Conservation (phyloP, 768 basidiomycete genomes). For the Auriscalpium vulgare region DNA sequence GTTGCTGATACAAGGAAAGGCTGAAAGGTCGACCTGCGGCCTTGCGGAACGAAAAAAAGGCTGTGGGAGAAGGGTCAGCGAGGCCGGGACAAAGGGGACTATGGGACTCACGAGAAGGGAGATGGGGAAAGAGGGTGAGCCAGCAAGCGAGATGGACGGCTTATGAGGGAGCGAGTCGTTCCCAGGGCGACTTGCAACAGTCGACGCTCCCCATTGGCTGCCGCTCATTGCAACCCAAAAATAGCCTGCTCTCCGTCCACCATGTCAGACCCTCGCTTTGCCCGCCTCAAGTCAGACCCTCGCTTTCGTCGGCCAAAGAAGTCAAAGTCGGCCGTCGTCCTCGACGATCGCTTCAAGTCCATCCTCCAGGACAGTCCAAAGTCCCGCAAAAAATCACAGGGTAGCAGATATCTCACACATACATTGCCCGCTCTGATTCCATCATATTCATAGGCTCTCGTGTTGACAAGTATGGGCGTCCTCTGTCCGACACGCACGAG, state of each 20-base stretch:
- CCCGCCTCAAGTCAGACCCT: slow-evolving; percentile 82
- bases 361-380: slow-evolving; percentile 49
- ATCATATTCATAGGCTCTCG: slow-evolving; percentile 31
- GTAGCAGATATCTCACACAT: slow-evolving; percentile 14
- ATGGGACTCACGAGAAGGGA: slow-evolving; percentile 13
- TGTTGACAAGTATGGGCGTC: slow-evolving; percentile 89
- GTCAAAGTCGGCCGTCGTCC: slow-evolving; percentile 70
- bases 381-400: slow-evolving; percentile 25
- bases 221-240: background rate
- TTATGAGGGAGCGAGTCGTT: background rate
- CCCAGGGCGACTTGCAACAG: background rate
- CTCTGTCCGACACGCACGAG: slow-evolving; percentile 58
- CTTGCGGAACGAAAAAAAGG: slow-evolving; percentile 16
- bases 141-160: background rate
- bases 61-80: background rate
- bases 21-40: slow-evolving; percentile 28
- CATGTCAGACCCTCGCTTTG: slow-evolving; percentile 85
- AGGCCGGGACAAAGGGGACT: slow-evolving; percentile 13
- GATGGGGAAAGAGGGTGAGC: slow-evolving; percentile 12
- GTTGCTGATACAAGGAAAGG: slow-evolving; percentile 13
- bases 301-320: slow-evolving; percentile 84
- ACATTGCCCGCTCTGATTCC: background rate
- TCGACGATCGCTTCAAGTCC: slow-evolving; percentile 88
- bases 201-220: background rate
- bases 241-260: slow-evolving; percentile 1